Evolutionary conservation across 2,329 filamentous ascomycete genomes (phyloP), one percentile per base, ranked within the genome.

Genomic region (Trichocomaceae sp.): DNA sequence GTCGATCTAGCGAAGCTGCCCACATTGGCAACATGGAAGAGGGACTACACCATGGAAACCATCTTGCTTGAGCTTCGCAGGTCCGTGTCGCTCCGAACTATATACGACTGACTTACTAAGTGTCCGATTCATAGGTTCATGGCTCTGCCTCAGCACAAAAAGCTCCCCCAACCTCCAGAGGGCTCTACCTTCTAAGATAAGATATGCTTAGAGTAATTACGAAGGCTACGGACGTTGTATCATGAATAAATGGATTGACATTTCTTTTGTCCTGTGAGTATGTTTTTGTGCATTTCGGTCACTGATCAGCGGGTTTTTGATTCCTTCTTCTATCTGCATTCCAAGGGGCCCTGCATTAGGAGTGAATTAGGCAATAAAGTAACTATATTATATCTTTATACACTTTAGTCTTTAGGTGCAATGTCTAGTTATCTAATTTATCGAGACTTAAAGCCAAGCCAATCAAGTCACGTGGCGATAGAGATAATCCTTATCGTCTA

Each of bases 21-120:
- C 15, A 95, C 91, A 65, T 80, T 99, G 45, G 83, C 85, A 54
- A 85, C 88, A 71, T 99, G 93, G 93, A 93, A 88, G 77, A 81
- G 90, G 57, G 87, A 95, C 47, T 93, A 90, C 69, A 95, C 90
- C 33, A 95, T 96, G 88, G 92, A 97, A 77, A 95, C 89, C 1
- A 85, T 95, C 53, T 76, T 96, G 61, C 89, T 93, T 60, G 90
- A 95, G 70, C 78, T 96, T 57, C 81, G 89, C 77, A 85, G 87
- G 87, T 88, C 67, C 60, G 77, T 59, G 10, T 15, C 5, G 8
- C 23, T 29, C 13, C 59, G 61, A 33, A n/a, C 19, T 19, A 44
- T 5, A 68, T 65, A 59, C 2, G 29, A 69, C 69, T 4, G 33
- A 37, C 10, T 20, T 37, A 41, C 54, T 56, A 39, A 52, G 13